Evolutionary conservation across 2,329 filamentous ascomycete genomes (phyloP).

Genomic region (Kalmusia sp.): DNA sequence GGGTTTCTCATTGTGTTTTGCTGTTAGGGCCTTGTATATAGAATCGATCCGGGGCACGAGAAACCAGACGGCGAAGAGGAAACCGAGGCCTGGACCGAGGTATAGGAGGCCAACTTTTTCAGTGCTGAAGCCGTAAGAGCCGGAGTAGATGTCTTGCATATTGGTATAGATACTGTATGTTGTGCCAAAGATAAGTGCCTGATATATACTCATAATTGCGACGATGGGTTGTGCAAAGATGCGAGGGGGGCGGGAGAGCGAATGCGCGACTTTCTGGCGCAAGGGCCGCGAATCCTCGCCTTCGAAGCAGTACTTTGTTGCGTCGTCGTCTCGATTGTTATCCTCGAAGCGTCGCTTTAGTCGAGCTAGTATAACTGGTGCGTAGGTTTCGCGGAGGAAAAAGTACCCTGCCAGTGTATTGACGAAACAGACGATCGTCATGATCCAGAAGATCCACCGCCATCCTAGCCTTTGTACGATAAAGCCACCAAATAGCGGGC

Average conservation of each 20-base stretch:
- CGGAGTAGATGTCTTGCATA: conserved; percentile 55
- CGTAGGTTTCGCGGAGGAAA: conserved; percentile 54
- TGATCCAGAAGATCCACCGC: conserved; percentile 58
- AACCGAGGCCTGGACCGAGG: conserved; percentile 53
- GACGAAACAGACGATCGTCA: conserved; percentile 51
- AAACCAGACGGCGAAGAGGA: conserved; percentile 54
- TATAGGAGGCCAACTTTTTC: conserved; percentile 56
- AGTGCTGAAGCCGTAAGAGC: conserved; percentile 53
- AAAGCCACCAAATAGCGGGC: conserved; percentile 53
- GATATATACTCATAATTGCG: conserved; percentile 54
- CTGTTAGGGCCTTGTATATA: conserved; percentile 54
- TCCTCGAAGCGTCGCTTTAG: conserved; percentile 46
- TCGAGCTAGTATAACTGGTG: conserved; percentile 48
- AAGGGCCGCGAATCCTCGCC: conserved; percentile 52
- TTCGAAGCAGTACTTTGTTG: conserved; percentile 49
- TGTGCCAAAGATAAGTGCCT: conserved; percentile 56
- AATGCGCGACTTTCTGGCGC: conserved; percentile 43
- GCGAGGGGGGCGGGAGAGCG: conserved; percentile 49
- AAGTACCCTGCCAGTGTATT: conserved; percentile 53
- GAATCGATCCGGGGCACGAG: conserved; percentile 56
- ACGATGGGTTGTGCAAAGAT: conserved; percentile 57
- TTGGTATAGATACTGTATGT: conserved; percentile 58
- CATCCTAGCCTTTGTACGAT: conserved; percentile 54
- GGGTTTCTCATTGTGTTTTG: conserved; percentile 48
- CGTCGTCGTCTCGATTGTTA: conserved; percentile 26